These are phyloP conservation scores for Plasmodium falciparum DNA, from an alignment of 169 alveolate species.

Conservation along the genomic window DNA sequence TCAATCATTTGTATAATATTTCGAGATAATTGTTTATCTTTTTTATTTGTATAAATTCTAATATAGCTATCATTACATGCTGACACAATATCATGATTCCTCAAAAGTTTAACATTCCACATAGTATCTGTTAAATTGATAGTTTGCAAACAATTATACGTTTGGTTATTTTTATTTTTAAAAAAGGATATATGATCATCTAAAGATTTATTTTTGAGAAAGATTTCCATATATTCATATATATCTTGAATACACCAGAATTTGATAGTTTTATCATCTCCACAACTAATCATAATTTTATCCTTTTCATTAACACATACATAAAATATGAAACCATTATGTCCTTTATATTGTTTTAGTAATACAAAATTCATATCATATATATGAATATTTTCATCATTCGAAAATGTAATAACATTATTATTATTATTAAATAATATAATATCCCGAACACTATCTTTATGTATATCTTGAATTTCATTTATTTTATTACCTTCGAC, in stretches of 20 bases:
- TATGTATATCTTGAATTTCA: slow-evolving; percentile 64
- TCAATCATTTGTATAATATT: slow-evolving; percentile 16
- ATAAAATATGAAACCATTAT: slow-evolving; percentile 41
- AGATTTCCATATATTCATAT: slow-evolving; percentile 38
- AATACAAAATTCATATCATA: slow-evolving; percentile 59
- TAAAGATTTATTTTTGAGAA: slow-evolving; percentile 2
- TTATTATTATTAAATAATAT: slow-evolving; percentile 54
- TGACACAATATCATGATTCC: slow-evolving; percentile 30
- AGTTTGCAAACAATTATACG: slow-evolving; percentile 36
- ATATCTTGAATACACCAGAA: slow-evolving; percentile 63
- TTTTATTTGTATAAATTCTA: slow-evolving; percentile 53
- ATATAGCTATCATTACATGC: slow-evolving; percentile 60
- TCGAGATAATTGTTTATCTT: slow-evolving; percentile 7
- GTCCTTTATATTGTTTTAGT: slow-evolving; percentile 51
- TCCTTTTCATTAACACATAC: slow-evolving; percentile 72
- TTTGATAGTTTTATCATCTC: slow-evolving; percentile 53
- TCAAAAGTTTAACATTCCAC: slow-evolving; percentile 40
- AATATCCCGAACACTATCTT: slow-evolving; percentile 62
- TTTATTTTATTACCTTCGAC: slow-evolving; percentile 30
- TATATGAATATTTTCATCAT: slow-evolving; percentile 63
- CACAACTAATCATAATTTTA: slow-evolving; percentile 56
- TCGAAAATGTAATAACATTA: slow-evolving; percentile 57
- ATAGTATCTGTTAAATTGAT: slow-evolving; percentile 35
- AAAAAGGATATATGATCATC: no score
- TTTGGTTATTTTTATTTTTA: not conserved